These are phyloP conservation scores for Blastocystis sp. DNA, from an alignment of 352 stramenopile genomes.

Conservation along the genomic window DNA sequence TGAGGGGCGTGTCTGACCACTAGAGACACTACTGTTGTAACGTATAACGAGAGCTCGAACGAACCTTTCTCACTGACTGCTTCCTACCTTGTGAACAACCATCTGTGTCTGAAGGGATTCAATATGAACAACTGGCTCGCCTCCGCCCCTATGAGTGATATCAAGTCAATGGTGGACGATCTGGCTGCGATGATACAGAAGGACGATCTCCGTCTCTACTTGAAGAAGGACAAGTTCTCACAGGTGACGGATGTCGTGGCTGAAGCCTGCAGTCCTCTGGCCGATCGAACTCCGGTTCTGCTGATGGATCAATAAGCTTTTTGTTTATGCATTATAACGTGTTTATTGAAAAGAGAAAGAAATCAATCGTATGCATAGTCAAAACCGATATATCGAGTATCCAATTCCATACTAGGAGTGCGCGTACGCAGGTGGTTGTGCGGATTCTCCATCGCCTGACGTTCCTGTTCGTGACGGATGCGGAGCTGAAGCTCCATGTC, in stretches of 20 bases:
- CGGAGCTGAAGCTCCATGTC: slow-evolving; percentile 55
- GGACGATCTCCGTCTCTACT: slow-evolving; percentile 63
- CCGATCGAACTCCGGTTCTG: slow-evolving; percentile 50
- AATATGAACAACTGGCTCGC: slow-evolving; percentile 42
- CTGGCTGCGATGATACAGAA: slow-evolving; percentile 27
- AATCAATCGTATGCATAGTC: slow-evolving; percentile 16
- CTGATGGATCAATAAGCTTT: slow-evolving; percentile 59
- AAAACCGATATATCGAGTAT: slow-evolving; percentile 47
- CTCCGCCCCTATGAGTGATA: slow-evolving; percentile 25
- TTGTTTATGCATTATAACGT: slow-evolving; percentile 51
- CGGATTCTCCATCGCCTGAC: slow-evolving; percentile 35
- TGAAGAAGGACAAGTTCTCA: slow-evolving; percentile 66
- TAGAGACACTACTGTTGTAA: slow-evolving; percentile 27
- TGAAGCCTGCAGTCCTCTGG: slow-evolving; percentile 25
- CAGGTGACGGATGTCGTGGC: slow-evolving; percentile 65
- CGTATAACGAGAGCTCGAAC: slow-evolving; percentile 3
- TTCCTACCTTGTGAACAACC: slow-evolving; percentile 9
- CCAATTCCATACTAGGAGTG: slow-evolving; percentile 35
- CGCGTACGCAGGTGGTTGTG: background rate
- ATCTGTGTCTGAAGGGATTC: slow-evolving; percentile 60
- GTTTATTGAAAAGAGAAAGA: background rate
- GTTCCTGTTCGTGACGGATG: slow-evolving; percentile 19
- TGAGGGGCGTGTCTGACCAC: background rate
- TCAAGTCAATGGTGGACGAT: slow-evolving; percentile 65
- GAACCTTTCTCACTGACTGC: slow-evolving; percentile 23